Percentiles rank a stretch among this genome's conserved stretches.
Conservation (phyloP, 768 basidiomycete species). For the Ramaria sp. region DNA sequence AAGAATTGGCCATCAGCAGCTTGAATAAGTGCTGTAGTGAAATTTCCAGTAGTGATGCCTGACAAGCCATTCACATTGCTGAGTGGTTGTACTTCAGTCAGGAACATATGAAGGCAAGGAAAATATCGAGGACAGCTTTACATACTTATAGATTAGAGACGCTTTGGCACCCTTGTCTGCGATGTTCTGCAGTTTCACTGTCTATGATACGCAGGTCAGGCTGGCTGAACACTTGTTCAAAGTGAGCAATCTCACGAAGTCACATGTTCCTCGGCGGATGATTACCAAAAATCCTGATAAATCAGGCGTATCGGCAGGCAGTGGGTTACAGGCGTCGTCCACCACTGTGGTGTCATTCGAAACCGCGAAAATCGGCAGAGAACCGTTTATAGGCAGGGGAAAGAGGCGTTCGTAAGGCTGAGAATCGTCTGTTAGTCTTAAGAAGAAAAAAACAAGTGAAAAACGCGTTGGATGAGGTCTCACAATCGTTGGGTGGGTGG, state of each 20-base stretch:
- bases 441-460: background rate
- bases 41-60: slow-evolving; percentile 33
- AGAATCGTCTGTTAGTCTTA: slow-evolving; percentile 23
- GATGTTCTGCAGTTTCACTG: slow-evolving; percentile 40
- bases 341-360: slow-evolving; percentile 41
- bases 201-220: slow-evolving; percentile 19
- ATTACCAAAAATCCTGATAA: slow-evolving; percentile 42
- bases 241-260: slow-evolving; percentile 28
- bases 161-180: slow-evolving; percentile 41
- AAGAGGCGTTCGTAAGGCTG: slow-evolving; percentile 44
- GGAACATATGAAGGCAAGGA: background rate
- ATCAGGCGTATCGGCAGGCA: slow-evolving; percentile 43
- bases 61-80: slow-evolving; percentile 41
- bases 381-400: slow-evolving; percentile 34
- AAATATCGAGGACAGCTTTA: background rate
- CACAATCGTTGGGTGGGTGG: slow-evolving; percentile 12
- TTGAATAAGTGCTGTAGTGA: slow-evolving; percentile 39
- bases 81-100: background rate
- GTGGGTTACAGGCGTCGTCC: slow-evolving; percentile 48
- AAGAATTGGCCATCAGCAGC: slow-evolving; percentile 45
- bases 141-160: slow-evolving; percentile 45
- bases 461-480: slow-evolving; percentile 1
- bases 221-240: background rate
- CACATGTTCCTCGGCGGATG: slow-evolving; percentile 48
- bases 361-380: slow-evolving; percentile 46